These are phyloP conservation scores for Cyberlindnera veronae DNA, from an alignment of 805 yeast genomes.

Conservation along the genomic window DNA sequence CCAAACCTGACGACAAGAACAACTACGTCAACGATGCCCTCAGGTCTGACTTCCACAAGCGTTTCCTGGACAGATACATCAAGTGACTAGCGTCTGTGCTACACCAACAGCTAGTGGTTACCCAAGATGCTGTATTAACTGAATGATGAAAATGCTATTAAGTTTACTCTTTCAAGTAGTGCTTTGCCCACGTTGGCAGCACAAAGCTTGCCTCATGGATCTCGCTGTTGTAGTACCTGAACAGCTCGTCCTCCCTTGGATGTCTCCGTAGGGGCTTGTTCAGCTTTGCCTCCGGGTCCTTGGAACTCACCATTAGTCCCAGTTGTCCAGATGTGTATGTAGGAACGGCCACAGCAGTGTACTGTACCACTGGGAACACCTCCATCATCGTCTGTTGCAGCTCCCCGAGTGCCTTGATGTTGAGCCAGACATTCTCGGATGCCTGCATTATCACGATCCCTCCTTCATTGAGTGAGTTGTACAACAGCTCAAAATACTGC, in stretches of 20 bases:
- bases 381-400: constrained; percentile 45
- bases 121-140: too few relatives aligned
- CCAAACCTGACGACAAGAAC: constrained; percentile 26
- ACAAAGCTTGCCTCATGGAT: constrained; percentile 74
- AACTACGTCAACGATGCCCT: constrained; percentile 31
- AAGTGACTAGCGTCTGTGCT: constrained; percentile 7
- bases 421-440: constrained; percentile 70
- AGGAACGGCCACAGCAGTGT: constrained; percentile 81
- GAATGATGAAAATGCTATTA: not conserved
- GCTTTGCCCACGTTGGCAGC: constrained; percentile 75
- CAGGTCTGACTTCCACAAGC: constrained; percentile 22
- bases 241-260: constrained; percentile 37
- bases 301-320: constrained; percentile 72
- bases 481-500: constrained; percentile 66
- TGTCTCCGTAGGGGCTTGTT: constrained; percentile 48
- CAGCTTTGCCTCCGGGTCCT: constrained; percentile 45
- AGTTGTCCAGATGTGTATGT: constrained; percentile 86
- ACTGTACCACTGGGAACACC: constrained; percentile 60
- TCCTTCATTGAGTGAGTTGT: constrained; percentile 56
- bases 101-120: too few relatives aligned
- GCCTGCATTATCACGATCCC: constrained; percentile 76
- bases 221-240: constrained; percentile 61
- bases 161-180: constrained; percentile 21
- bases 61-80: constrained; percentile 23
- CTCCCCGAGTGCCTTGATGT: constrained; percentile 47